Evolutionary conservation across 179 eudicot genomes (phyloP).

Genomic region (Spergularia azorica): DNA sequence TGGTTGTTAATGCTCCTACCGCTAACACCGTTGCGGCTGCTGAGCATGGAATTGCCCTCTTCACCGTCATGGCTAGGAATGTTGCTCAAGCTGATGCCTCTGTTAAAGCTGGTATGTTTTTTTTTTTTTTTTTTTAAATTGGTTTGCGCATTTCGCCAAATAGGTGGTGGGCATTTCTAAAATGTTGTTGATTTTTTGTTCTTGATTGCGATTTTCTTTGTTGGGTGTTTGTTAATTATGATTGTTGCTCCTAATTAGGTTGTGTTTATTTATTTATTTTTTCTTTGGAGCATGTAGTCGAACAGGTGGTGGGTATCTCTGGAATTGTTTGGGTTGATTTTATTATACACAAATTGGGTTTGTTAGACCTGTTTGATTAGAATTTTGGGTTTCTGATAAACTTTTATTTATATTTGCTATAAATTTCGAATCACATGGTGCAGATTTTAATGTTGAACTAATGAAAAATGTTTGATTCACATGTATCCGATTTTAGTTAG

Average conservation of each 20-base stretch:
- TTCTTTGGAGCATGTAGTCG: slow-evolving; percentile 15
- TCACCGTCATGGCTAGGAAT: slow-evolving; percentile 28
- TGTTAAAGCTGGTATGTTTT: slow-evolving; percentile 65
- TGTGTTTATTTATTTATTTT: background rate
- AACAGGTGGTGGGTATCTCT: slow-evolving; percentile 20
- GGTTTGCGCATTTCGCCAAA: slow-evolving; percentile 36
- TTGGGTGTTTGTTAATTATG: background rate
- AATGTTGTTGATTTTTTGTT: no score
- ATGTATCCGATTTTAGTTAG: no score
- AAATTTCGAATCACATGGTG: background rate
- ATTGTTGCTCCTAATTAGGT: background rate
- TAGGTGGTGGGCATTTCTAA: slow-evolving; percentile 12
- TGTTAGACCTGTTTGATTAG: slow-evolving; percentile 14
- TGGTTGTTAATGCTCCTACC: slow-evolving; percentile 95
- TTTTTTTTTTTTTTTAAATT: no score
- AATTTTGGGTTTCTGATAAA: background rate
- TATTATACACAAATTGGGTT: background rate
- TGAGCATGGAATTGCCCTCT: slow-evolving; percentile 90
- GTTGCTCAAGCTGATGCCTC: slow-evolving; percentile 87
- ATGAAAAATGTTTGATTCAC: no score
- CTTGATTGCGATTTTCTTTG: background rate
- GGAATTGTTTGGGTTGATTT: background rate
- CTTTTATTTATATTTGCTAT: background rate
- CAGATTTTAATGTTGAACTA: background rate
- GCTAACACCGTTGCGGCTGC: slow-evolving; percentile 97